These are phyloP conservation scores for Conidiobolus incongruus DNA, from an alignment of 371 early-diverging fungal genomes.

Conservation along the genomic window DNA sequence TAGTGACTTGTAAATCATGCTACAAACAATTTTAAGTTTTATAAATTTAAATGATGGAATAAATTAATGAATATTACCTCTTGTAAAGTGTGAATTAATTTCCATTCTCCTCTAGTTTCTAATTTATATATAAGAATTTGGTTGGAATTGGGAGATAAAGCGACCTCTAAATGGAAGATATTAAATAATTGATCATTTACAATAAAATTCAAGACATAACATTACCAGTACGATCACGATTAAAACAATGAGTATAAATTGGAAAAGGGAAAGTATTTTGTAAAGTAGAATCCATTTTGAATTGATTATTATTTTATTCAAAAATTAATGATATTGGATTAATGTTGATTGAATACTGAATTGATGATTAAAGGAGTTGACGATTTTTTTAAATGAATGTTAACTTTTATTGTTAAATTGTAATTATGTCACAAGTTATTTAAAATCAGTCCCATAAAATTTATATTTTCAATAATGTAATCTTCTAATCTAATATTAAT, in stretches of 20 bases:
- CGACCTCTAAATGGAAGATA: slow-evolving; percentile 40
- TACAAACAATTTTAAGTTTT: slow-evolving; percentile 14
- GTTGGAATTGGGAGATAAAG: slow-evolving; percentile 71
- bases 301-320: too few species aligned
- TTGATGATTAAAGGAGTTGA: too few species aligned
- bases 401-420: too few species aligned
- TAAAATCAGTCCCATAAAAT: too few species aligned
- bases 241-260: slow-evolving; percentile 83
- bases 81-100: slow-evolving; percentile 31
- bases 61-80: not conserved
- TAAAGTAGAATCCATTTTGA: not conserved
- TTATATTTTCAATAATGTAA: too few species aligned
- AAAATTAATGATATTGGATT: too few species aligned
- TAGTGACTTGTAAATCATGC: slow-evolving; percentile 91
- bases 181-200: not conserved
- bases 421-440: too few species aligned
- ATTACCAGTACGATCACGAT: slow-evolving; percentile 58
- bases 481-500: too few species aligned
- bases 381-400: too few species aligned
- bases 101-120: slow-evolving; percentile 25
- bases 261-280: slow-evolving; percentile 14
- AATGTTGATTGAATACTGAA: too few species aligned
- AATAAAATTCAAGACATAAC: not conserved
- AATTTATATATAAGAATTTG: slow-evolving; percentile 71
- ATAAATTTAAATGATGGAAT: not conserved